Evolutionary conservation across 2,329 filamentous ascomycete species (phyloP), one percentile per base, ranked within the genome.

Genomic region (Pseudogymnoascus sp.): DNA sequence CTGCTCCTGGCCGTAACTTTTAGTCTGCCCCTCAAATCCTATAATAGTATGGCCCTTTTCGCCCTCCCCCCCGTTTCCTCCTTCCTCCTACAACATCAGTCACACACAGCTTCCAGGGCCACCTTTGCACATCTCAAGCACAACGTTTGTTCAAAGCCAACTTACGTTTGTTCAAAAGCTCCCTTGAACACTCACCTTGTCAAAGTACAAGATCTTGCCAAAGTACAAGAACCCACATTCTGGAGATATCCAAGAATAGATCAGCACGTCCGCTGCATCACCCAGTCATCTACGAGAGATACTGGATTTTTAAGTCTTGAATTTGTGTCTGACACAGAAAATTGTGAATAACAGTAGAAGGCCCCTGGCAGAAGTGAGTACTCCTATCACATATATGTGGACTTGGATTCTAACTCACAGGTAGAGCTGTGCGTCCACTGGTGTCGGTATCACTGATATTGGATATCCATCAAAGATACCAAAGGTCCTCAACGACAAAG

Each of bases 161-260:
- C 46, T n/a, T 53, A 53, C 23, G 46, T 53, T 21, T n/a, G 23
- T 53, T 53, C 25, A 53, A 53, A 53, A 53, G 25, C 46, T 53
- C 46, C 31, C 8, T n/a, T 49, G 21, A 49, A 49, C 43, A 49
- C 21, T 3, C 25, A 49, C 25, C 43, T 49, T 49, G n/a, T n/a
- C 25, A 31, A 31, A 31, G 25, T 53, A 53, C 46, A 53, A 53
- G 25, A 49, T 49, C 43, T 49, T 49, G n/a, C 25, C 25, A 31
- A 31, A 31, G 25, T 53, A 53, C 46, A 53, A 53, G 25, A 31
- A 25, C 25, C n/a, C 25, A 53, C 46, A 31, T 53, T 53, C 23
- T 53, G 25, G 25, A 53, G 7, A 31, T 53, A 53, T 46, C 46
- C n/a, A 31, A 12, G 46, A 31, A 53, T 31, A 31, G 46, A 53